Base-by-base conservation (phyloP, 352 stramenopile genomes). In the Globisporangium radiosum region DNA sequence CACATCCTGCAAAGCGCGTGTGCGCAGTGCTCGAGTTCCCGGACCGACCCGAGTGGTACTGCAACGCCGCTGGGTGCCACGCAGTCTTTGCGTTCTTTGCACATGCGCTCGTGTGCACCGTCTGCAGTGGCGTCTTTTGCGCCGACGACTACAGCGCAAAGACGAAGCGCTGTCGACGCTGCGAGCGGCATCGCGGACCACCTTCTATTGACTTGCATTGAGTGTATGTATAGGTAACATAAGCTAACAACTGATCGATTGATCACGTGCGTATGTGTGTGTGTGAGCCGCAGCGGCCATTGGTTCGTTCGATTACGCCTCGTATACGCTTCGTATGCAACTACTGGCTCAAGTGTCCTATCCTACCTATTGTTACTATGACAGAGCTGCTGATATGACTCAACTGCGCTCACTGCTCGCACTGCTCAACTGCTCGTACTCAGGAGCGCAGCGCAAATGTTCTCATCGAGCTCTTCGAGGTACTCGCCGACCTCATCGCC, bases 11-110 rank as follows among this genome's bases (percentile, higher is more conserved):
- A 33, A 52, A 40, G n/a, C 47, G 4, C 17, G 49, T 70, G 43
- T 39, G 59, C 17, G 13, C 57, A 39, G 61, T 42, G 9, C 64
- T 87, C 0, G 64, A 78, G 52, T 88, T 92, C 40, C 76, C 82
- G 0, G 71, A 87, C 59, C 69, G 76, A 0, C 80, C 82, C 13
- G 64, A 71, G 56, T 92, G 82, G 82, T 92, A 89, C 54, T 92
- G 82, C 69, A 90, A 92, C 52, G 69, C 74, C 9, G 44, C 52
- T 1, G 56, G 71, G 3, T 92, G 82, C 57, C 80, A 90, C 61
- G 61, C 52, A 7, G 77, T 92, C 11, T 92, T 92, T 42, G 66
- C 71, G 5, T 76, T 92, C 60, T 90, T 90, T 55, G 72, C 76
- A 0, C 72, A 83, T 33, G 68, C 68, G 5, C 66, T 73, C 33